Conservation (phyloP, 2,329 filamentous ascomycete genomes). For the Talaromyces sp. region DNA sequence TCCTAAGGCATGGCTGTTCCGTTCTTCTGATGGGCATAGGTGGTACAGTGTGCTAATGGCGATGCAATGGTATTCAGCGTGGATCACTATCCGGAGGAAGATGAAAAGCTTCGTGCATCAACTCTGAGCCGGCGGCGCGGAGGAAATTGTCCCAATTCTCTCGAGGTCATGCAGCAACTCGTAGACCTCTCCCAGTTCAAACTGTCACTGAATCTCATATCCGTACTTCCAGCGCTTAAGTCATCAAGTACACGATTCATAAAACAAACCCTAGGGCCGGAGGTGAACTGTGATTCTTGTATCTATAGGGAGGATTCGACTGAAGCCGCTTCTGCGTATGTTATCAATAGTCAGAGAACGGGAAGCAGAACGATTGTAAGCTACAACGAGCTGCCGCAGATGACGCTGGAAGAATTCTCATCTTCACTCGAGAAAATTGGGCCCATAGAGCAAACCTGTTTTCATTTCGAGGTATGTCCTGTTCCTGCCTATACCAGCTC, state of each 20-base stretch:
- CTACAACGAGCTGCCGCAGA: slow-evolving; percentile 64
- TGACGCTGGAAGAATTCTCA: slow-evolving; percentile 61
- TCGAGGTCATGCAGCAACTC: slow-evolving; percentile 68
- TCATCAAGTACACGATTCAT: slow-evolving; percentile 55
- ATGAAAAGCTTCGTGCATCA: slow-evolving; percentile 68
- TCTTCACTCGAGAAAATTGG: slow-evolving; percentile 41
- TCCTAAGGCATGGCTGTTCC: slow-evolving; percentile 53
- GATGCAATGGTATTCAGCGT: slow-evolving; percentile 46
- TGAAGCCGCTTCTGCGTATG: slow-evolving; percentile 65
- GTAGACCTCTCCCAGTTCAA: slow-evolving; percentile 25
- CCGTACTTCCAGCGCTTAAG: slow-evolving; percentile 52
- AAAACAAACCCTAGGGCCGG: slow-evolving; percentile 50
- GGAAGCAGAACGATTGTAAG: slow-evolving; percentile 68
- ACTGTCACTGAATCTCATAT: slow-evolving; percentile 36
- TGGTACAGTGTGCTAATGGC: neutral
- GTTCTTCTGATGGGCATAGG: neutral
- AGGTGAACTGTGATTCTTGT: slow-evolving; percentile 53
- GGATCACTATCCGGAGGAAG: slow-evolving; percentile 64
- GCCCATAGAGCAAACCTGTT: slow-evolving; percentile 49
- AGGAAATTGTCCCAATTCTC: slow-evolving; percentile 69
- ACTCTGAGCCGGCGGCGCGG: slow-evolving; percentile 59
- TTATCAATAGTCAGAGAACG: slow-evolving; percentile 59
- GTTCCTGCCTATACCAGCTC: neutral
- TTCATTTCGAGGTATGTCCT: slow-evolving; percentile 65
- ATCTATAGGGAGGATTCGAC: slow-evolving; percentile 55